These are phyloP conservation scores for Volvariella volvacea DNA, from an alignment of 1,284 basidiomycete species.

Conservation along the genomic window DNA sequence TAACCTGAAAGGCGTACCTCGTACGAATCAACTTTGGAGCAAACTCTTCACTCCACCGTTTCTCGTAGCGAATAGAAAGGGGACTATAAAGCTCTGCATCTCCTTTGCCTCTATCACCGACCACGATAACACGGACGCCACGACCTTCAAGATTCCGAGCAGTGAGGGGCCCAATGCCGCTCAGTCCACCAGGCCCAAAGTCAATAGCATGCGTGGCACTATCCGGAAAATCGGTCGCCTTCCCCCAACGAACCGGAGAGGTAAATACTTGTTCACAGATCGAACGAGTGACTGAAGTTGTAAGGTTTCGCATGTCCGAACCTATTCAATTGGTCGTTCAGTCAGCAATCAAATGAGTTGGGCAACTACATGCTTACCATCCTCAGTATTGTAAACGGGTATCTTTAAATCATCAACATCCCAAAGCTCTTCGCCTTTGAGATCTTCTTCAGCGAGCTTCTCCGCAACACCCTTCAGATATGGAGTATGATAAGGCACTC, in stretches of 20 bases:
- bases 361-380: constrained; percentile 42
- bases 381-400: constrained; percentile 89
- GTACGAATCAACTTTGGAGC: constrained; percentile 85
- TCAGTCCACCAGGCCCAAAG: constrained; percentile 92
- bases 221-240: constrained; percentile 84
- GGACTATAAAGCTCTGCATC: constrained; percentile 81
- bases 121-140: constrained; percentile 83
- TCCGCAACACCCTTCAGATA: constrained; percentile 80
- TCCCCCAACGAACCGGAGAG: constrained; percentile 87
- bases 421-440: constrained; percentile 80
- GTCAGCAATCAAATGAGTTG: constrained; percentile 11
- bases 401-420: constrained; percentile 65
- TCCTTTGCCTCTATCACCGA: constrained; percentile 82
- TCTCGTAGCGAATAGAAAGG: constrained; percentile 65
- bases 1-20: constrained; percentile 41
- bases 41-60: constrained; percentile 89
- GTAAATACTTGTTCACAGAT: constrained; percentile 94
- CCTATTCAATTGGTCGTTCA: too few relatives aligned
- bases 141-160: constrained; percentile 89
- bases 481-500: constrained; percentile 91
- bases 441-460: constrained; percentile 66
- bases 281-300: constrained; percentile 69
- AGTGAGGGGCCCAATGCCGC: constrained; percentile 90
- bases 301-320: constrained; percentile 66
- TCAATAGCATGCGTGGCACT: constrained; percentile 92